A percentile compares a stretch with the other conserved stretches of the same genome.
Conservation (phyloP, 2,329 filamentous ascomycete species). For the Aschersonia sp. region DNA sequence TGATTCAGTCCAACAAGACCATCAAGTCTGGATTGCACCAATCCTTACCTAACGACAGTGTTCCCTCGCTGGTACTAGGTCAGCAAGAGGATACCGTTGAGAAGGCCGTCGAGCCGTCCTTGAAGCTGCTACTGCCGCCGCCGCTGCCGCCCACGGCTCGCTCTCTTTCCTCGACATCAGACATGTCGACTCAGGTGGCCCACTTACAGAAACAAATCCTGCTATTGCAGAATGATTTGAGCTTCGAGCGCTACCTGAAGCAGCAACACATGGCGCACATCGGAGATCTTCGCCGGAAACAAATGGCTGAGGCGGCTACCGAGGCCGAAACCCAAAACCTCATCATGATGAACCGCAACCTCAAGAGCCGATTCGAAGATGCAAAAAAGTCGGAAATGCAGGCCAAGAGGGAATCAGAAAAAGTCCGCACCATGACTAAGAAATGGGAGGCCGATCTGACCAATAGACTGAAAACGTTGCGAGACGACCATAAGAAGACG, state of each 20-base stretch:
- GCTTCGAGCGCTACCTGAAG: constrained; percentile 73
- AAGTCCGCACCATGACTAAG: constrained; percentile 56
- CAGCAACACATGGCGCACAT: constrained; percentile 73
- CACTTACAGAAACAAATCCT: constrained; percentile 62
- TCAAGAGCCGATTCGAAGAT: constrained; percentile 60
- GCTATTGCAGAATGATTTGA: constrained; percentile 63
- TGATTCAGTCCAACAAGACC: constrained; percentile 44
- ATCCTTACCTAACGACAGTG: constrained; percentile 41
- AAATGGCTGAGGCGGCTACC: constrained; percentile 61
- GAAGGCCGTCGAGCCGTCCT: constrained; percentile 11
- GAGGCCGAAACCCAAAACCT: constrained; percentile 75
- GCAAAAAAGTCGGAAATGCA: constrained; percentile 56
- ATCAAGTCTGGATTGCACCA: constrained; percentile 41
- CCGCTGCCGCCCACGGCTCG: constrained; percentile 13
- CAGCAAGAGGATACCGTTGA: constrained; percentile 32
- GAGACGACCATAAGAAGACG: constrained; percentile 57
- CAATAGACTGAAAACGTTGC: constrained; percentile 47
- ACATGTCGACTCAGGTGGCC: constrained; percentile 25
- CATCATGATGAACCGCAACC: constrained; percentile 58
- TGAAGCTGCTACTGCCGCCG: constrained; percentile 9
- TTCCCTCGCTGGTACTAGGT: constrained; percentile 35
- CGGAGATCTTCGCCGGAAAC: constrained; percentile 58
- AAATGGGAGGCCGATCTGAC: constrained; percentile 64
- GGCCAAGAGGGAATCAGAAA: constrained; percentile 57
- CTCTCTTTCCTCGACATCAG: constrained; percentile 15